Conservation (phyloP, 257 asterid genomes). For the Fraxinus americana region DNA sequence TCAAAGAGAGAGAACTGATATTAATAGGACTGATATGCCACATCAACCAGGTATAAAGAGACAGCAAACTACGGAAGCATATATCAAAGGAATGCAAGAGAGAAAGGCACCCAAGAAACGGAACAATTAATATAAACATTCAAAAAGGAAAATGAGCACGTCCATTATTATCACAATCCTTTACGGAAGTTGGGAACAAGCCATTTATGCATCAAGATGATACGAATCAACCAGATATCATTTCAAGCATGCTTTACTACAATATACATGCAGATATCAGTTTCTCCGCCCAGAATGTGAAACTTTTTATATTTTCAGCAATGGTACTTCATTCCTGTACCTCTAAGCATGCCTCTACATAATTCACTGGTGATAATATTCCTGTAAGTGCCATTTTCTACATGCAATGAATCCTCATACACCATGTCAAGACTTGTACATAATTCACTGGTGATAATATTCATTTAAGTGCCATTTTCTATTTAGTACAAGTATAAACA, state of each 20-base stretch:
- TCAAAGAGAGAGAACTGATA: no score
- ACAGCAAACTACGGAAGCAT: no score
- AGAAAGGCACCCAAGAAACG: no score
- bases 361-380: constrained; percentile 2
- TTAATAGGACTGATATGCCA: no score
- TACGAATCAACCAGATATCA: neutral
- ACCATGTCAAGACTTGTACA: neutral
- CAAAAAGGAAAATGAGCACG: no score
- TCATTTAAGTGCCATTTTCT: no score
- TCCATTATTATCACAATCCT: no score
- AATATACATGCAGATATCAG: constrained; percentile 14
- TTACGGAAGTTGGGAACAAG: neutral
- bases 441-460: no score
- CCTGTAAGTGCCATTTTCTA: neutral
- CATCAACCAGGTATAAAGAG: no score
- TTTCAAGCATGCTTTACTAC: constrained; percentile 1
- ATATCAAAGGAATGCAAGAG: no score
- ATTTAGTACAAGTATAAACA: neutral
- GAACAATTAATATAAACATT: no score
- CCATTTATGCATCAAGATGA: neutral
- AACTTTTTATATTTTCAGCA: no score
- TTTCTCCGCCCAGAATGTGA: neutral
- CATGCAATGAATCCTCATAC: neutral
- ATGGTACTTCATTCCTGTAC: neutral
- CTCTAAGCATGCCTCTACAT: constrained; percentile 13